These are phyloP conservation scores for Coffea canephora DNA, from an alignment of 257 asterid species.

Conservation along the genomic window DNA sequence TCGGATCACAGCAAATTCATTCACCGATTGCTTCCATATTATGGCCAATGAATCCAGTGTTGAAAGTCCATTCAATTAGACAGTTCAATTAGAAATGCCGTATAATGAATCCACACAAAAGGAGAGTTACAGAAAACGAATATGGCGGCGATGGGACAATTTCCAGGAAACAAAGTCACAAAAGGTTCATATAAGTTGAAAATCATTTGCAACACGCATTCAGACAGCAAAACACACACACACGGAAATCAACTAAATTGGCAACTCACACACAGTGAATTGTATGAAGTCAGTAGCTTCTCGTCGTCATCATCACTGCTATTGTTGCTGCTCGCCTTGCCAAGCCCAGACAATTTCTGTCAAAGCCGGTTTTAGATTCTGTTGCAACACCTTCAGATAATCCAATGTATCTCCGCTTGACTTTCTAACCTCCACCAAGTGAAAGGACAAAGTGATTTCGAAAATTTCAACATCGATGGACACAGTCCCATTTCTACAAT, in stretches of 20 bases:
- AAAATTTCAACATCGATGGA: slow-evolving; percentile 44
- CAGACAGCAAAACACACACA: slow-evolving; percentile 6
- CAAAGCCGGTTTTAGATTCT: slow-evolving; percentile 35
- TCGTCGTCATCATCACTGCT: neutral
- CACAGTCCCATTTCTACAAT: slow-evolving; percentile 29
- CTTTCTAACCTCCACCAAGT: slow-evolving; percentile 66
- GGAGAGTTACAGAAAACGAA: neutral
- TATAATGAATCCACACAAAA: neutral
- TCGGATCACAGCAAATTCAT: no score
- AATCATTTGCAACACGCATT: neutral
- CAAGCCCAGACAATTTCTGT: slow-evolving; percentile 51
- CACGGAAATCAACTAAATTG: neutral
- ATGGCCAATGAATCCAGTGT: no score
- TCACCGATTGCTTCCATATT: no score
- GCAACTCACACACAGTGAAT: slow-evolving; percentile 11
- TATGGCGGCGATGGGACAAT: no score
- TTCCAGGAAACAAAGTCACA: neutral
- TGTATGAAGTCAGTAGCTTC: neutral
- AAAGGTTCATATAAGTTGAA: neutral
- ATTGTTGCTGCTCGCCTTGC: slow-evolving; percentile 42
- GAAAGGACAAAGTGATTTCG: slow-evolving; percentile 48
- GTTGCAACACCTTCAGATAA: slow-evolving; percentile 45
- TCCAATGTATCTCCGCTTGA: slow-evolving; percentile 53
- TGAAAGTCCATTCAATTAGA: no score
- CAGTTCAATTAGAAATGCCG: no score